Conservation (phyloP, 352 stramenopile species). For the Phytophthora brassicae region DNA sequence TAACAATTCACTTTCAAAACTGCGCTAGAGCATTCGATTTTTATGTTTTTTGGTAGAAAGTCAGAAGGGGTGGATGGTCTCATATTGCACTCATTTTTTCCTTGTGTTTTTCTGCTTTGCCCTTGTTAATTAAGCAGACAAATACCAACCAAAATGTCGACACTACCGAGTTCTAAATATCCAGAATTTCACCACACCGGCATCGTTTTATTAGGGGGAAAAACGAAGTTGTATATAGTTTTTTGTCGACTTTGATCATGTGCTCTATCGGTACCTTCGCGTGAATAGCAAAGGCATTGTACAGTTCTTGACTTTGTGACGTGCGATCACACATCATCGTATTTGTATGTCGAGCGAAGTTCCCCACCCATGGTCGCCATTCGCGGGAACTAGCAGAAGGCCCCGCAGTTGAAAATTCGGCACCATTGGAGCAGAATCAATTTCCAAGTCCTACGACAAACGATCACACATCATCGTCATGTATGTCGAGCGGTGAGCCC, state of each 20-base stretch:
- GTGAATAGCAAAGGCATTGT: background rate
- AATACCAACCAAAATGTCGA: no score
- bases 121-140: background rate
- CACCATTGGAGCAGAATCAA: no score
- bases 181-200: no score
- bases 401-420: conserved; percentile 3
- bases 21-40: background rate
- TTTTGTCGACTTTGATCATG: background rate
- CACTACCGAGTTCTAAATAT: background rate
- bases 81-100: background rate
- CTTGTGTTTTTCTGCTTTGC: background rate
- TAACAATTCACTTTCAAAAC: background rate
- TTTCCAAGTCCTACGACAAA: background rate
- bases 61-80: background rate
- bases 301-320: no score
- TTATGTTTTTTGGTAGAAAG: background rate
- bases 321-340: conserved; percentile 4
- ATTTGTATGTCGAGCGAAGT: conserved; percentile 17
- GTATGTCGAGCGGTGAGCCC: conserved; percentile 12
- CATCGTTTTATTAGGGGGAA: no score
- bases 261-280: background rate
- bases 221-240: background rate
- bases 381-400: background rate
- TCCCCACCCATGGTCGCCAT: conserved; percentile 6
- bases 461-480: conserved; percentile 7